Conservation (phyloP, 176 grass and related monocot genomes). For the Carex littledalei region DNA sequence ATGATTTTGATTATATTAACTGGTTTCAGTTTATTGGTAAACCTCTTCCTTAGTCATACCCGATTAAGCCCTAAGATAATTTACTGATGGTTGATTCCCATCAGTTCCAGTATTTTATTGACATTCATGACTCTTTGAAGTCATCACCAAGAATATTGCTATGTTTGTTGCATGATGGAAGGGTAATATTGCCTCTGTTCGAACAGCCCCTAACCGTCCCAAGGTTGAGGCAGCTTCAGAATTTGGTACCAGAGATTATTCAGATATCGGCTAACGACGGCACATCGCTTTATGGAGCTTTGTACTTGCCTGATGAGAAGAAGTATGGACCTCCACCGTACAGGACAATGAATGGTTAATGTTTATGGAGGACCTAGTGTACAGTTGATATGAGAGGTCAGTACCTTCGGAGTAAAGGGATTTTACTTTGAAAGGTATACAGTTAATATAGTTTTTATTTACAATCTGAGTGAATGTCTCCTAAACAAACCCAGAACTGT, state of each 20-base stretch:
- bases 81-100: too few species aligned
- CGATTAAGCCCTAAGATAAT: too few species aligned
- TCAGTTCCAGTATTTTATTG: constrained; percentile 76
- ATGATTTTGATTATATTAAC: too few species aligned
- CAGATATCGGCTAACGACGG: constrained; percentile 79
- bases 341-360: constrained; percentile 50
- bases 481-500: neutral
- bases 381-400: constrained; percentile 98
- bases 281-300: constrained; percentile 65
- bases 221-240: constrained; percentile 59
- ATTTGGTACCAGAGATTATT: constrained; percentile 73
- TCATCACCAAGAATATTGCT: constrained; percentile 66
- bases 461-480: neutral
- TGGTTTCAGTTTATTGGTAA: too few species aligned
- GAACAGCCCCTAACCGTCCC: constrained; percentile 60
- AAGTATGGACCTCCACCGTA: constrained; percentile 92
- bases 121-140: constrained; percentile 82
- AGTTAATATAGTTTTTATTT: neutral
- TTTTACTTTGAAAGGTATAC: constrained; percentile 98
- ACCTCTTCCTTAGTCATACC: too few species aligned
- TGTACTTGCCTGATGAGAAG: constrained; percentile 84
- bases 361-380: constrained; percentile 93
- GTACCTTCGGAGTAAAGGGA: constrained; percentile 78
- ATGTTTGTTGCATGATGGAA: constrained; percentile 86
- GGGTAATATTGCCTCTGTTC: constrained; percentile 75